Conservation (phyloP, 148 eudicot genomes). For the Rhododendron griersonianum region DNA sequence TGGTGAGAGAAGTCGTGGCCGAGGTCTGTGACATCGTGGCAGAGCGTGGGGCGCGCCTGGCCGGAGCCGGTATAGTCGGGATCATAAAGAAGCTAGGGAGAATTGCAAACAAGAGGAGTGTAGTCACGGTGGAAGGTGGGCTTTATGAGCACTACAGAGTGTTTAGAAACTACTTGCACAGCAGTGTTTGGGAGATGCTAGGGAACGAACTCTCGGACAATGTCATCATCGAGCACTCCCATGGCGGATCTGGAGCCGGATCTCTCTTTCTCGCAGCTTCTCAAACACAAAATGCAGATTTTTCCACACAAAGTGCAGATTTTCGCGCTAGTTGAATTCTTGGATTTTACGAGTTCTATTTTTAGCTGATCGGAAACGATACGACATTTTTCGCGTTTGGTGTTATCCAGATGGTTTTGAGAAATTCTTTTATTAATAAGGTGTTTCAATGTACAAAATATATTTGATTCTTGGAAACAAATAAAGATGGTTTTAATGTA, state of each 20-base stretch:
- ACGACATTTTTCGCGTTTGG: neutral
- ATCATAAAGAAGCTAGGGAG: constrained; percentile 43
- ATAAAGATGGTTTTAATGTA: too few species aligned
- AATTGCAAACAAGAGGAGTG: constrained; percentile 29
- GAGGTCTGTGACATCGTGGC: constrained; percentile 52
- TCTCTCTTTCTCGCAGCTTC: constrained; percentile 49
- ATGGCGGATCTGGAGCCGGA: constrained; percentile 54
- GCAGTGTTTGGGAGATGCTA: constrained; percentile 59
- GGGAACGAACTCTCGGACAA: constrained; percentile 45
- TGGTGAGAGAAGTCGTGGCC: constrained; percentile 35
- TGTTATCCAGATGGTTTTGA: neutral
- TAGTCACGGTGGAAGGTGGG: constrained; percentile 36
- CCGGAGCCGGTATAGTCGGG: constrained; percentile 51
- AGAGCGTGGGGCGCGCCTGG: constrained; percentile 50
- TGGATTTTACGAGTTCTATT: neutral
- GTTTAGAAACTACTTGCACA: constrained; percentile 45
- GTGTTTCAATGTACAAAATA: neutral
- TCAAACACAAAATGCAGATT: constrained; percentile 14
- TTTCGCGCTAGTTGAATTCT: neutral
- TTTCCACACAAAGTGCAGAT: constrained; percentile 1
- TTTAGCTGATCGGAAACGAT: neutral
- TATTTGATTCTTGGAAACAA: too few species aligned
- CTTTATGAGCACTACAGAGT: constrained; percentile 41
- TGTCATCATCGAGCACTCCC: constrained; percentile 37
- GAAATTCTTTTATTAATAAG: neutral